Percentiles rank a stretch among this genome's conserved stretches.
Evolutionary conservation across 1,139 yeast genomes (phyloP).

Genomic region (Pichia cactophila): DNA sequence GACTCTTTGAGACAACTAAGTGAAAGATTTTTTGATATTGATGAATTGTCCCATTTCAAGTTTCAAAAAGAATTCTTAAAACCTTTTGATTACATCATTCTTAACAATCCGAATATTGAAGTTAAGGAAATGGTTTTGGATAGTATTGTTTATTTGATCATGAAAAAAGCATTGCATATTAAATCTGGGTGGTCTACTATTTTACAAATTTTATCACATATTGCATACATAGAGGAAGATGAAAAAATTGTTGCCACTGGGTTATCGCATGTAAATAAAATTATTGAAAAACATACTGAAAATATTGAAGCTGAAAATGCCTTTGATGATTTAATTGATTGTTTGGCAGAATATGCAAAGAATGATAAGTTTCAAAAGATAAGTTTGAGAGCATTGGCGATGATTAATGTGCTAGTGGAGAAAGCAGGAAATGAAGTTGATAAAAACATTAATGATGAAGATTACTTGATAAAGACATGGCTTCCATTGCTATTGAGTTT

Average conservation of each 20-base stretch:
- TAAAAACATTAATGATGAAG: slow-evolving; percentile 26
- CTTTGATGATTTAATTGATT: slow-evolving; percentile 64
- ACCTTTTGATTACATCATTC: slow-evolving; percentile 79
- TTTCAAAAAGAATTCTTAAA: slow-evolving; percentile 90
- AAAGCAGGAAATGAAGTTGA: slow-evolving; percentile 40
- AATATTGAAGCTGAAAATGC: slow-evolving; percentile 68
- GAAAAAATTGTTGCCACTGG: slow-evolving; percentile 59
- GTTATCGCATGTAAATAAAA: slow-evolving; percentile 54
- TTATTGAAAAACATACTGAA: slow-evolving; percentile 54
- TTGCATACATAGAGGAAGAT: slow-evolving; percentile 43
- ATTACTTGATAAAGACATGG: slow-evolving; percentile 47
- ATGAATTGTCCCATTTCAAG: slow-evolving; percentile 89
- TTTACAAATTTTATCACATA: slow-evolving; percentile 64
- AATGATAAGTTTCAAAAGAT: slow-evolving; percentile 76
- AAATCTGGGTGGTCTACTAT: slow-evolving; percentile 95
- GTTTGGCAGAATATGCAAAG: slow-evolving; percentile 76
- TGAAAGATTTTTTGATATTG: slow-evolving; percentile 85
- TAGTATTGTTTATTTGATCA: slow-evolving; percentile 79
- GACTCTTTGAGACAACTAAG: slow-evolving; percentile 92
- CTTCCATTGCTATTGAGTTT: slow-evolving; percentile 81
- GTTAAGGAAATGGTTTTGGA: slow-evolving; percentile 89
- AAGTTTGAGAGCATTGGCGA: slow-evolving; percentile 73
- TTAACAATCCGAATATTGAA: slow-evolving; percentile 57
- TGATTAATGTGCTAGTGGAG: slow-evolving; percentile 57
- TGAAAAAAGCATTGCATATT: slow-evolving; percentile 65